Percentiles rank a stretch among this genome's conserved stretches.
Evolutionary conservation across 2,329 filamentous ascomycete genomes (phyloP).

Genomic region (Zymoseptoria tritici): DNA sequence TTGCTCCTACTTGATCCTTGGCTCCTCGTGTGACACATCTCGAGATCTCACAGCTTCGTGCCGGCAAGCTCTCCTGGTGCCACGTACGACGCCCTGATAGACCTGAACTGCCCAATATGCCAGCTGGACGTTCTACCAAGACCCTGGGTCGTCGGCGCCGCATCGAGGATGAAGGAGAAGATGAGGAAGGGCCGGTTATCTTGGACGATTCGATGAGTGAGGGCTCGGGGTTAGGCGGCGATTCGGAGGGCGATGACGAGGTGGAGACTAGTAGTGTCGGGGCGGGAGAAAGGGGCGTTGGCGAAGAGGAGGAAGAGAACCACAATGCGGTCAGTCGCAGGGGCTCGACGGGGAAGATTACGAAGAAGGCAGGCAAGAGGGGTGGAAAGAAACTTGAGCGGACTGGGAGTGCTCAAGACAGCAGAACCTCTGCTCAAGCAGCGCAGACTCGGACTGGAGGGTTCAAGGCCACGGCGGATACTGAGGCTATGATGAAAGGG

Average conservation of each 20-base stretch:
- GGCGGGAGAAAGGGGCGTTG: constrained; percentile 24
- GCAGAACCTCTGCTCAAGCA: constrained; percentile 8
- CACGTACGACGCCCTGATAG: background rate
- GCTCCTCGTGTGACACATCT: background rate
- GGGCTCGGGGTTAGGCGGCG: constrained; percentile 46
- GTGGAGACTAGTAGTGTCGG: constrained; percentile 14
- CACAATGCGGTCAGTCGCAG: background rate
- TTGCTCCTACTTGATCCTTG: background rate
- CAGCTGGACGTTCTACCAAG: constrained; percentile 49
- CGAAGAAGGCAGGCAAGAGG: background rate
- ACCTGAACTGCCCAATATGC: constrained; percentile 34
- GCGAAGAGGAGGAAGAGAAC: constrained; percentile 4
- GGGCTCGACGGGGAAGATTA: background rate
- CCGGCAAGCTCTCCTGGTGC: background rate
- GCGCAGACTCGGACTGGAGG: constrained; percentile 10
- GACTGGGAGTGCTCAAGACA: background rate
- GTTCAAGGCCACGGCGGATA: constrained; percentile 46
- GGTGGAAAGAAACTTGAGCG: background rate
- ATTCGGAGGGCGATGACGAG: constrained; percentile 51
- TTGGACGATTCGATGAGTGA: constrained; percentile 59
- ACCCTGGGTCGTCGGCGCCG: constrained; percentile 61
- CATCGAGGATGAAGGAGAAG: constrained; percentile 63
- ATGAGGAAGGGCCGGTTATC: constrained; percentile 49
- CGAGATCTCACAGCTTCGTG: background rate
- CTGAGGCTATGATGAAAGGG: constrained; percentile 55